Base-by-base conservation (phyloP, 2,329 filamentous ascomycete genomes). In the Lecanoromycetidae sp. region DNA sequence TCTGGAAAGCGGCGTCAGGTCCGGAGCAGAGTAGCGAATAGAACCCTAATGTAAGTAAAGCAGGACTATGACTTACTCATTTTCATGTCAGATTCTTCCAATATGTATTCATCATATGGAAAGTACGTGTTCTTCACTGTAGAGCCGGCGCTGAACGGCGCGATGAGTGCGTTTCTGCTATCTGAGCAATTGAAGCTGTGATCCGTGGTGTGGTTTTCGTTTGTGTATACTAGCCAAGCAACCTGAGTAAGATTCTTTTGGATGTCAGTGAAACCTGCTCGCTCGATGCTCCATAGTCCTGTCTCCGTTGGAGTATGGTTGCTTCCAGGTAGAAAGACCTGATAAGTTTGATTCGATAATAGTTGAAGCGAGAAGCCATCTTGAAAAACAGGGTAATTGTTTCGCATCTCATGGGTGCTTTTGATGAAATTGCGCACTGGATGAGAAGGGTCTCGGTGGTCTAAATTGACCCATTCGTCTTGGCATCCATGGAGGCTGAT, bases 61-160 rank as follows among this genome's bases (percentile, higher is more conserved):
- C n/a, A n/a, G n/a, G n/a, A n/a, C n/a, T n/a, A n/a, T n/a, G n/a
- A n/a, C n/a, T n/a, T n/a, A n/a, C n/a, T n/a, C n/a, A n/a, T n/a
- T n/a, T n/a, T n/a, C n/a, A 27, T 27, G 12, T 64, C 59, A 2
- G 74, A 72, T 1, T 59, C 57, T 41, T 66, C 65, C 15, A 82
- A 62, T 0, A 61, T 69, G 47, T 72, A 63, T 52, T 76, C 69
- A 22, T 78, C 75, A 54, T 75, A 77, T 0, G 77, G 76, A 56
- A 72, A 75, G 58, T 82, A 79, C n/a, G 82, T 57, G 55, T 80
- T 80, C 57, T 74, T 76, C 51, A 82, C 76, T 1, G 67, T 73
- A 2, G 69, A 72, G 8, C 68, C 71, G 1, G 61, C 57, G n/a
- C 66, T 63, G 49, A 76, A 82, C 0, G 78, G 75, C 8, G 77